phyloP scores from a whole-genome alignment of 805 yeast genomes.

The Pichia kluyveri region DNA sequence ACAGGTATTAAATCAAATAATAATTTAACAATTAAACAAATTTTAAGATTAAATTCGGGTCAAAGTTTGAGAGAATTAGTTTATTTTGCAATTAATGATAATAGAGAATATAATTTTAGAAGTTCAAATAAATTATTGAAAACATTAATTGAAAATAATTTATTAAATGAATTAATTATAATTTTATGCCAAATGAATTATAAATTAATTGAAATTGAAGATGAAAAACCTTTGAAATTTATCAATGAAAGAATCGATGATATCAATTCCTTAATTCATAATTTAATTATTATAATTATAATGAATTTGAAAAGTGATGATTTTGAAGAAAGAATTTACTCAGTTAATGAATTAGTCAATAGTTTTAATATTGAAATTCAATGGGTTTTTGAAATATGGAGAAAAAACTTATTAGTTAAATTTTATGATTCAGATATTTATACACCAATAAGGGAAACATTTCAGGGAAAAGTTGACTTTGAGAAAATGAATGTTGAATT shows the following conservation, averaged over 20 bases:
- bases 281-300: conserved; percentile 49
- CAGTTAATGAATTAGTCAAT: conserved; percentile 32
- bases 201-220: conserved; percentile 25
- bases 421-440: conserved; percentile 13
- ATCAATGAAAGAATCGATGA: conserved; percentile 69
- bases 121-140: conserved; percentile 45
- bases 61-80: conserved; percentile 45
- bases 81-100: conserved; percentile 50
- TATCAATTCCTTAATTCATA: conserved; percentile 53
- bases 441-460: conserved; percentile 6
- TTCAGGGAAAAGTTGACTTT: conserved; percentile 15
- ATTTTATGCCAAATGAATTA: conserved; percentile 44
- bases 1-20: conserved; percentile 69
- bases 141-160: conserved; percentile 33
- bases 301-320: conserved; percentile 34
- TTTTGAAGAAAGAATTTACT: conserved; percentile 27
- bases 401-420: conserved; percentile 32
- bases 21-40: conserved; percentile 58
- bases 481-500: conserved; percentile 30
- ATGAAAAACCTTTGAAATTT: conserved; percentile 51
- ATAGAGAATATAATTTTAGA: conserved; percentile 36
- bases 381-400: conserved; percentile 78
- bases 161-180: conserved; percentile 56
- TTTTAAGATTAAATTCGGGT: conserved; percentile 59
- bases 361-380: conserved; percentile 39